phyloP scores from a whole-genome alignment of 1,284 basidiomycete species.

The Ustilago lituana region DNA sequence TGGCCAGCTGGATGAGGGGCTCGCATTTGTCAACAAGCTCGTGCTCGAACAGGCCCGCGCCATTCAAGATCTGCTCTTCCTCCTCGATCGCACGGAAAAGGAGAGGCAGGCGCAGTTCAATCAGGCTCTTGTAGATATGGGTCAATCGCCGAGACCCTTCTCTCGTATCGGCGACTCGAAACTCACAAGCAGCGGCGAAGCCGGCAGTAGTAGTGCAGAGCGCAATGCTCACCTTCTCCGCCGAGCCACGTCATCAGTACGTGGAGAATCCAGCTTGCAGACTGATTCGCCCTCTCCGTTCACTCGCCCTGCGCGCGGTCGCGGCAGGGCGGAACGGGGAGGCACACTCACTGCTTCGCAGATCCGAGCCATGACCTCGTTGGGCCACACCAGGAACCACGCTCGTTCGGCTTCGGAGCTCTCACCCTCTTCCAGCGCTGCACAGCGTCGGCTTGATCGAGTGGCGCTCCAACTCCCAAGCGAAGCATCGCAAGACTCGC shows the following conservation, averaged over 20 bases:
- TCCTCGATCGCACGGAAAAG: slow-evolving; percentile 42
- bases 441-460: slow-evolving; percentile 27
- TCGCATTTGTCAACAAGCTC: slow-evolving; percentile 46
- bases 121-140: slow-evolving; percentile 36
- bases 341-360: slow-evolving; percentile 39
- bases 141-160: slow-evolving; percentile 35
- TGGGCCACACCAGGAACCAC: slow-evolving; percentile 33
- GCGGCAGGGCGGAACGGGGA: slow-evolving; percentile 20
- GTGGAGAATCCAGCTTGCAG: slow-evolving; percentile 16
- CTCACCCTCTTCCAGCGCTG: slow-evolving; percentile 31
- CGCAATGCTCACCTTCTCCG: slow-evolving; percentile 20
- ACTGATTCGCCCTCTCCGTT: slow-evolving; percentile 21
- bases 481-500: slow-evolving; percentile 19
- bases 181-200: not conserved
- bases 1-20: slow-evolving; percentile 41
- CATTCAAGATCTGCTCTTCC: slow-evolving; percentile 43
- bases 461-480: not conserved
- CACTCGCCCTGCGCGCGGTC: slow-evolving; percentile 6
- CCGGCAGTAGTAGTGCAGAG: slow-evolving; percentile 8
- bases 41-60: slow-evolving; percentile 46
- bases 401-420: slow-evolving; percentile 41
- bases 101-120: slow-evolving; percentile 48
- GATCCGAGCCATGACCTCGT: slow-evolving; percentile 41
- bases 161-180: slow-evolving; percentile 22
- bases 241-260: slow-evolving; percentile 22